Conservation (phyloP, 2,329 filamentous ascomycete species). For the Trichoderma harzianum region DNA sequence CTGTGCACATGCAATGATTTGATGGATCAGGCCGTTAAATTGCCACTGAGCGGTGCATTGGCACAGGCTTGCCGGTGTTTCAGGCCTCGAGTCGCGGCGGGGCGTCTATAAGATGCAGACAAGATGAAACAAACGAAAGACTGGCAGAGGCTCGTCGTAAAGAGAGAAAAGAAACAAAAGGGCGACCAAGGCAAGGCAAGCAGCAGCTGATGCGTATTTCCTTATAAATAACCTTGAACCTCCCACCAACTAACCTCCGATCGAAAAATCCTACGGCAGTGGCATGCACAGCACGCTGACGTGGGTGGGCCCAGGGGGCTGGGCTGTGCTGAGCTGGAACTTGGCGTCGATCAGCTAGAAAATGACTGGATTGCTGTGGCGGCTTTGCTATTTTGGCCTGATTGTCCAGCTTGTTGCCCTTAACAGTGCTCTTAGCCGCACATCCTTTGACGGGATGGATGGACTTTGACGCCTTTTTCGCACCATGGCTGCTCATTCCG, state of each 20-base stretch:
- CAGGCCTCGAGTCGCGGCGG: background rate
- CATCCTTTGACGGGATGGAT: background rate
- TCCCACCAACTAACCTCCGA: background rate
- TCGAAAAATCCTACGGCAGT: background rate
- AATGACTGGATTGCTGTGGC: background rate
- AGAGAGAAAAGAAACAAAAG: background rate
- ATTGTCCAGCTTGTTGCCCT: background rate
- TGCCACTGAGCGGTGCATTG: background rate
- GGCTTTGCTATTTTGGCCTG: background rate
- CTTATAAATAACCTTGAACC: background rate
- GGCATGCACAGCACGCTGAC: constrained; percentile 9
- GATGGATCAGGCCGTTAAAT: constrained; percentile 1
- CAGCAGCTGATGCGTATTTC: background rate
- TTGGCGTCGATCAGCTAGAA: background rate
- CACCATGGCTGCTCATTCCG: background rate
- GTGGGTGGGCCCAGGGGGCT: constrained; percentile 11
- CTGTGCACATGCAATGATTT: background rate
- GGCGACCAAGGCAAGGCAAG: background rate
- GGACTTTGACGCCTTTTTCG: background rate
- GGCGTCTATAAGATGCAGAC: background rate
- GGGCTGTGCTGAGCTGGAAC: constrained; percentile 13
- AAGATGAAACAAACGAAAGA: background rate
- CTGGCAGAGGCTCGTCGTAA: background rate
- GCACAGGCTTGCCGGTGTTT: constrained; percentile 7
- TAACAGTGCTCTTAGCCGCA: background rate